Conservation (phyloP, 1,284 basidiomycete genomes). For the Irpex lacteus region DNA sequence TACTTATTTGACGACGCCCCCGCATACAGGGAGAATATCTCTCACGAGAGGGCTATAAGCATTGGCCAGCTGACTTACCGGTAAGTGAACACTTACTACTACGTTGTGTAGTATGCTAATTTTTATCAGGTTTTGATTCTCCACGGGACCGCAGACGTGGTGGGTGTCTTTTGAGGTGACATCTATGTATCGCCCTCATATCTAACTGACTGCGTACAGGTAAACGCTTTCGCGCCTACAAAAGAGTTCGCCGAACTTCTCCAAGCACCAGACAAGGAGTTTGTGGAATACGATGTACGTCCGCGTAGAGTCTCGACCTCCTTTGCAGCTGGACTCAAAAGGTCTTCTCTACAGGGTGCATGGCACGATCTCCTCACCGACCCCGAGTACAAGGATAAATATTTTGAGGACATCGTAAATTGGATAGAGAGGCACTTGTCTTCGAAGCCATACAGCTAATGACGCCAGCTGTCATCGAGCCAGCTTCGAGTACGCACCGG, state of each 20-base stretch:
- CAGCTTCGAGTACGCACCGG: too few species aligned
- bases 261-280: conserved; percentile 62
- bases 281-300: conserved; percentile 51
- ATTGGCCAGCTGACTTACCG: conserved; percentile 72
- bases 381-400: conserved; percentile 59
- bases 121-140: conserved; percentile 56
- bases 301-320: background rate
- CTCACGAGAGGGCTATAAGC: conserved; percentile 44
- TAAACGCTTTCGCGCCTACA: conserved; percentile 42
- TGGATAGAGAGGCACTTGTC: background rate
- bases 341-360: conserved; percentile 46
- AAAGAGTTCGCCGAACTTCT: conserved; percentile 57
- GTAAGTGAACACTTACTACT: conserved; percentile 34
- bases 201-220: conserved; percentile 29
- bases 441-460: background rate
- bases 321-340: background rate
- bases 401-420: conserved; percentile 15
- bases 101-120: background rate
- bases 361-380: conserved; percentile 84
- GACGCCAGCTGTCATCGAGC: too few species aligned
- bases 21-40: conserved; percentile 48
- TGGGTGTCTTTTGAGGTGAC: conserved; percentile 20
- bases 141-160: conserved; percentile 76
- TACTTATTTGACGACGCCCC: background rate
- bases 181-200: background rate